phyloP scores from a whole-genome alignment of 495 filamentous ascomycete species.

The Lindgomyces ingoldianus region DNA sequence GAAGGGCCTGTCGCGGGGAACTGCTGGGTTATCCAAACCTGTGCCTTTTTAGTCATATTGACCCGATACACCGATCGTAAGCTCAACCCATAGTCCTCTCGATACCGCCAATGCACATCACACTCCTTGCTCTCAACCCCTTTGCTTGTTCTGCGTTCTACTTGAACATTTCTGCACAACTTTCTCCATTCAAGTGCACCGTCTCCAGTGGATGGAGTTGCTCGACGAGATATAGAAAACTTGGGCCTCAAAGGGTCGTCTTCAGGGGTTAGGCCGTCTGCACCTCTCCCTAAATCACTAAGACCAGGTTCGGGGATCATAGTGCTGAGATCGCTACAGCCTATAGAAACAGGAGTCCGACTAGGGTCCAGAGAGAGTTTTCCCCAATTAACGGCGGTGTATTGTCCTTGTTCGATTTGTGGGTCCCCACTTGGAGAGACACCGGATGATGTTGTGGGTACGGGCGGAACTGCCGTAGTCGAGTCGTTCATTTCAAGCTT shows the following conservation, averaged over 20 bases:
- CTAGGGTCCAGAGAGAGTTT: background rate
- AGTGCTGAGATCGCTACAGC: conserved; percentile 5
- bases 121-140: conserved; percentile 11
- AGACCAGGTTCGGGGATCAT: too few relatives aligned
- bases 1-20: conserved; percentile 25
- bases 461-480: conserved; percentile 1
- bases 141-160: conserved; percentile 13
- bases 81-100: conserved; percentile 18
- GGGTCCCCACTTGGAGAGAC: conserved; percentile 20
- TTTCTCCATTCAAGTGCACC: conserved; percentile 18
- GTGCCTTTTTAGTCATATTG: conserved; percentile 12
- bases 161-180: conserved; percentile 17
- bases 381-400: conserved; percentile 10
- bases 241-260: conserved; percentile 1
- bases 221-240: conserved; percentile 1
- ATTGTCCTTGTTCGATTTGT: conserved; percentile 12
- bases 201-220: conserved; percentile 6
- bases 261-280: conserved; percentile 18
- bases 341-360: conserved; percentile 20
- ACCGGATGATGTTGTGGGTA: too few relatives aligned
- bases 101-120: conserved; percentile 26
- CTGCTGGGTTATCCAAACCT: conserved; percentile 24
- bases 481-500: conserved; percentile 6
- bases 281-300: too few relatives aligned
- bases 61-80: conserved; percentile 16